Percentiles rank a stretch among this genome's conserved stretches.
Evolutionary conservation across 108 stramenopile species (phyloP).

Genomic region (Seminavis robusta): DNA sequence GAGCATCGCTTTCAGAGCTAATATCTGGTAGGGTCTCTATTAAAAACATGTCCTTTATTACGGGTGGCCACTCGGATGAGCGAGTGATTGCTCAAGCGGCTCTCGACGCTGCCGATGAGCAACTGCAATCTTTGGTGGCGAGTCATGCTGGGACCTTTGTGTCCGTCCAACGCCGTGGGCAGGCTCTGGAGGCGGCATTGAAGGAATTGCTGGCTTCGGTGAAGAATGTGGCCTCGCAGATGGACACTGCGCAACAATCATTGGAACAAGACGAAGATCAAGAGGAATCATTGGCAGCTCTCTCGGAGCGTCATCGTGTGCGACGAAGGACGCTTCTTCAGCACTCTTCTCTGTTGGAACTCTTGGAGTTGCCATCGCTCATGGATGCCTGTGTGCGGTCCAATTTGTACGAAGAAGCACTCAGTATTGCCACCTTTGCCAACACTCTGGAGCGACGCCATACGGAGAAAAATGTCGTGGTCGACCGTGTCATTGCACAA

Average conservation of each 20-base stretch:
- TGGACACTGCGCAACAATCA: constrained; percentile 46
- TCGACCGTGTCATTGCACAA: constrained; percentile 67
- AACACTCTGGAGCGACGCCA: constrained; percentile 85
- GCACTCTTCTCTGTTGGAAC: constrained; percentile 77
- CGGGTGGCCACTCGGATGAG: too few species aligned
- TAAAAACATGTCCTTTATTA: too few species aligned
- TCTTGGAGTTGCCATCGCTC: constrained; percentile 78
- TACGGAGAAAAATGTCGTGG: constrained; percentile 55
- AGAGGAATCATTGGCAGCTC: constrained; percentile 51
- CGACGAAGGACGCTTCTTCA: constrained; percentile 78
- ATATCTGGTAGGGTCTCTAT: too few species aligned
- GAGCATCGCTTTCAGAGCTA: too few species aligned
- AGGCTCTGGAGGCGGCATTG: constrained; percentile 50
- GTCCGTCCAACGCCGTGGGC: constrained; percentile 75
- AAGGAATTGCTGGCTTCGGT: constrained; percentile 44
- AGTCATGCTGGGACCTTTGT: constrained; percentile 79
- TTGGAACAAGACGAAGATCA: constrained; percentile 56
- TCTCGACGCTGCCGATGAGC: constrained; percentile 69
- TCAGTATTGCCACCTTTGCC: constrained; percentile 80
- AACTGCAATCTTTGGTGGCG: constrained; percentile 69
- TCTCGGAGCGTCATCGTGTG: constrained; percentile 79
- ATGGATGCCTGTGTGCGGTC: constrained; percentile 88
- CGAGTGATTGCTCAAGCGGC: constrained; percentile 65
- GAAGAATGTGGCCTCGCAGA: constrained; percentile 30
- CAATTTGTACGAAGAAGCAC: constrained; percentile 79